phyloP scores from a whole-genome alignment of 495 filamentous ascomycete species.

The Neurospora pannonica region DNA sequence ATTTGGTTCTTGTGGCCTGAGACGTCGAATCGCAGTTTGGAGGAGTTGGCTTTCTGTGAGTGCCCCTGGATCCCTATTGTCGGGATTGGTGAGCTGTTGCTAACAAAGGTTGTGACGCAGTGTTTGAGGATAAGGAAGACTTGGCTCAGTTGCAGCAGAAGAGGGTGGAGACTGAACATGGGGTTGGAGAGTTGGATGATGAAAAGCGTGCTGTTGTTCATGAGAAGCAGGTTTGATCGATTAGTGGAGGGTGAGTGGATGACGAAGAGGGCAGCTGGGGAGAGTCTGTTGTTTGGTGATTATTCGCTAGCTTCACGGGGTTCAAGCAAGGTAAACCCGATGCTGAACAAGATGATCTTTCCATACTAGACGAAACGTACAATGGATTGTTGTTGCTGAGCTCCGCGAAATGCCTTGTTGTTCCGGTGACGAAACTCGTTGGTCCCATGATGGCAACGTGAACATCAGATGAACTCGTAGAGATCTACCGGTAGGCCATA shows the following conservation, averaged over 20 bases:
- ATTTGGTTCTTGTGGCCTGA: conserved; percentile 59
- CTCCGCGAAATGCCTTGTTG: too few species aligned
- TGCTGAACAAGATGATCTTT: too few species aligned
- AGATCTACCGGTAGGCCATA: rapidly evolving
- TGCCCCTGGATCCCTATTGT: background rate
- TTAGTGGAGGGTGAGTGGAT: background rate
- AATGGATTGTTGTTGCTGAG: too few species aligned
- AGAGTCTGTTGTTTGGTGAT: too few species aligned
- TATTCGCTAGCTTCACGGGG: too few species aligned
- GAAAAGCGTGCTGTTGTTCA: background rate
- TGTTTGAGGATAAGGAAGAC: conserved; percentile 17
- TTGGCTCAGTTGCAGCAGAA: conserved; percentile 6
- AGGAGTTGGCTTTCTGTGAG: conserved; percentile 57
- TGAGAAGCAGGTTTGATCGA: background rate
- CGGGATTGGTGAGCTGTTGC: background rate
- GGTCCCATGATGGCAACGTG: too few species aligned
- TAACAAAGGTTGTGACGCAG: background rate
- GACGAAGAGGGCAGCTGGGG: too few species aligned
- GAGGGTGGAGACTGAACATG: background rate
- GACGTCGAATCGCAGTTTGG: conserved; percentile 49
- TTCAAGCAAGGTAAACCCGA: too few species aligned
- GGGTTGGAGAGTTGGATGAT: background rate
- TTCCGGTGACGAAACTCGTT: too few species aligned
- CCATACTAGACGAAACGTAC: too few species aligned
- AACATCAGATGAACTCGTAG: background rate